Evolutionary conservation across 129 eudicot genomes (phyloP).

Genomic region (Kitagawia praeruptora): DNA sequence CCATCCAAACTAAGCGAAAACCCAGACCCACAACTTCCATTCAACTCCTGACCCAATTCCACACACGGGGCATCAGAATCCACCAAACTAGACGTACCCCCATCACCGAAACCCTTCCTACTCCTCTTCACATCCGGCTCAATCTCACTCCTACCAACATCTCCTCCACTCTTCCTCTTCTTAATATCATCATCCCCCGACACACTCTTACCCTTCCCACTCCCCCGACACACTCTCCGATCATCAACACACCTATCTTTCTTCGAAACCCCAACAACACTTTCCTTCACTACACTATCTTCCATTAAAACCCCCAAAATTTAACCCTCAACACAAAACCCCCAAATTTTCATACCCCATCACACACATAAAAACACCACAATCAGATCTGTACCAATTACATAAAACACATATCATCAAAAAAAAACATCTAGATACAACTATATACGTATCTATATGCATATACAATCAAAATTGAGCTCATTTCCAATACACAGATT

Average conservation of each 20-base stretch:
- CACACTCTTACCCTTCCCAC: slow-evolving; percentile 23
- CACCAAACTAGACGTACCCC: slow-evolving; percentile 5
- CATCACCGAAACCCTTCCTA: slow-evolving; percentile 29
- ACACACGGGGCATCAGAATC: neutral
- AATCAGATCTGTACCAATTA: neutral
- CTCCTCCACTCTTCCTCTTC: slow-evolving; percentile 43
- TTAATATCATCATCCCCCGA: slow-evolving; percentile 25
- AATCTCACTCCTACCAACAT: slow-evolving; percentile 29
- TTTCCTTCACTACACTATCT: slow-evolving; percentile 32
- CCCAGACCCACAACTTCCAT: slow-evolving; percentile 28
- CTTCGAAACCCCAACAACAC: slow-evolving; percentile 27
- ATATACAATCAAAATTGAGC: neutral
- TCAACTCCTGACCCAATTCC: slow-evolving; percentile 21
- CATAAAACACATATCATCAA: neutral
- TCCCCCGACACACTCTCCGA: slow-evolving; percentile 32
- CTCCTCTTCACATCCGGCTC: slow-evolving; percentile 35
- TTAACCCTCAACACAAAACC: neutral
- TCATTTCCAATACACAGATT: neutral
- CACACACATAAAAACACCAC: neutral
- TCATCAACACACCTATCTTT: slow-evolving; percentile 52
- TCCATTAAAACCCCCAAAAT: neutral
- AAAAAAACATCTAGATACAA: neutral
- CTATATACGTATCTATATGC: neutral
- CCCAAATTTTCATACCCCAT: slow-evolving; percentile 2
- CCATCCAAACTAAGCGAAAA: slow-evolving; percentile 26